Conservation (phyloP, 768 basidiomycete species). For the Clitopilus hobsonii region DNA sequence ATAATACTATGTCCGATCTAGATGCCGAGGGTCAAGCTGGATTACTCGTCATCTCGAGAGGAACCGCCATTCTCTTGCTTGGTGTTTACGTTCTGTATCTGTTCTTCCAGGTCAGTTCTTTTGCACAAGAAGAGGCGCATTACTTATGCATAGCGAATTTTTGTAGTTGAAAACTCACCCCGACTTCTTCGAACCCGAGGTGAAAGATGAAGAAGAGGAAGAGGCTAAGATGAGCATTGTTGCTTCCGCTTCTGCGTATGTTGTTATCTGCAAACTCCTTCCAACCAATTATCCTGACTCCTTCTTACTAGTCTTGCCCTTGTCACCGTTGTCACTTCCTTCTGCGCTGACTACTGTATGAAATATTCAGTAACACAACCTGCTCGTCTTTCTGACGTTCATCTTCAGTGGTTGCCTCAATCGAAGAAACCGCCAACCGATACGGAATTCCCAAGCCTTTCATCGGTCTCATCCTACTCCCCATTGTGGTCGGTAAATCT, state of each 20-base stretch:
- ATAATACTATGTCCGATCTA: slow-evolving; percentile 9
- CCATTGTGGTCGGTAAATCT: slow-evolving; percentile 64
- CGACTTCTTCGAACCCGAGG: slow-evolving; percentile 44
- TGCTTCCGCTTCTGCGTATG: slow-evolving; percentile 57
- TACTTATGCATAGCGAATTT: neutral
- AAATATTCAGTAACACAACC: slow-evolving; percentile 16
- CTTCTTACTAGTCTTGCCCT: slow-evolving; percentile 46
- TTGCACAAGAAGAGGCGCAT: neutral
- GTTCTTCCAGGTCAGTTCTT: slow-evolving; percentile 59
- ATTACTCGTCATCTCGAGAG: slow-evolving; percentile 71
- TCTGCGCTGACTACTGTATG: slow-evolving; percentile 85
- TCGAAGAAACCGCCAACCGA: slow-evolving; percentile 83
- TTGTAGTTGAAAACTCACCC: slow-evolving; percentile 68
- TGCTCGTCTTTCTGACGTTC: slow-evolving; percentile 17
- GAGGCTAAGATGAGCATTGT: slow-evolving; percentile 63
- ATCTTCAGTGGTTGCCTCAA: slow-evolving; percentile 74
- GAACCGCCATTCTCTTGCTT: slow-evolving; percentile 74
- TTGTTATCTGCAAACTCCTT: slow-evolving; percentile 12
- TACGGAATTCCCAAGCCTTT: slow-evolving; percentile 81
- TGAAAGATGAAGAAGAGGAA: slow-evolving; percentile 24
- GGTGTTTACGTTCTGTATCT: slow-evolving; percentile 71
- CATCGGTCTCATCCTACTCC: slow-evolving; percentile 83
- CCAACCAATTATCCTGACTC: slow-evolving; percentile 1
- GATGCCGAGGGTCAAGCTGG: slow-evolving; percentile 34
- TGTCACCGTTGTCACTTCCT: slow-evolving; percentile 78